phyloP scores from a whole-genome alignment of 805 yeast genomes.

The Ogataea henricii region DNA sequence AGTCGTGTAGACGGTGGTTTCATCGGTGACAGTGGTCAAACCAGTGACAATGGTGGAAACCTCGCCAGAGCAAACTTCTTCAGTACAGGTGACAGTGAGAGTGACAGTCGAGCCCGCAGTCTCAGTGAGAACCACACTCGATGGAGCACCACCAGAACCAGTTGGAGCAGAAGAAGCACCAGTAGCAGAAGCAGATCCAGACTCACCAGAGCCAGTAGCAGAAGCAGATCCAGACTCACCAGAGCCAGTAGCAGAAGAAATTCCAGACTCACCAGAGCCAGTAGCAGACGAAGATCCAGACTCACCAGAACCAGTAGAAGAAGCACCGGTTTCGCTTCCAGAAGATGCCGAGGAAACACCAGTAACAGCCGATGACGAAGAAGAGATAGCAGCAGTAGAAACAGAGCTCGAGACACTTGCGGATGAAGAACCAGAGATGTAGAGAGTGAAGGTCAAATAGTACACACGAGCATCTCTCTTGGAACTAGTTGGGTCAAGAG shows the following conservation, averaged over 20 bases:
- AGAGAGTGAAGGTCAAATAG: conserved; percentile 26
- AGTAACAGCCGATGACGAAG: too few species aligned
- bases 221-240: conserved; percentile 3
- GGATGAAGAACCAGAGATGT: conserved; percentile 11
- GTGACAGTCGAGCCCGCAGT: conserved; percentile 21
- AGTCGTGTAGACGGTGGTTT: conserved; percentile 33
- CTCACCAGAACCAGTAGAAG: not conserved
- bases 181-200: not conserved
- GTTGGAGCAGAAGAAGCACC: not conserved
- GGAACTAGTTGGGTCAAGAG: conserved; percentile 19
- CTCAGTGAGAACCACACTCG: conserved; percentile 17
- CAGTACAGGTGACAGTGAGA: conserved; percentile 29
- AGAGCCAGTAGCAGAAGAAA: too few species aligned
- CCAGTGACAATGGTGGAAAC: conserved; percentile 30
- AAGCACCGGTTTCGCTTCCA: not conserved
- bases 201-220: conserved; percentile 5
- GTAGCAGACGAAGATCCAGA: too few species aligned
- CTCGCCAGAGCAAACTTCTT: conserved; percentile 22
- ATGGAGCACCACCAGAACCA: conserved; percentile 14
- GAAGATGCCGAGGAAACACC: not conserved
- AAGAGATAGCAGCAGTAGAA: not conserved
- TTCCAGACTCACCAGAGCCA: too few species aligned
- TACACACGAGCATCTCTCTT: conserved; percentile 26
- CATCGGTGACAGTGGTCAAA: conserved; percentile 28
- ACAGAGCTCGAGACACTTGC: not conserved